Evolutionary conservation across 1,284 basidiomycete genomes (phyloP).

Genomic region (Ustilago hordei): DNA sequence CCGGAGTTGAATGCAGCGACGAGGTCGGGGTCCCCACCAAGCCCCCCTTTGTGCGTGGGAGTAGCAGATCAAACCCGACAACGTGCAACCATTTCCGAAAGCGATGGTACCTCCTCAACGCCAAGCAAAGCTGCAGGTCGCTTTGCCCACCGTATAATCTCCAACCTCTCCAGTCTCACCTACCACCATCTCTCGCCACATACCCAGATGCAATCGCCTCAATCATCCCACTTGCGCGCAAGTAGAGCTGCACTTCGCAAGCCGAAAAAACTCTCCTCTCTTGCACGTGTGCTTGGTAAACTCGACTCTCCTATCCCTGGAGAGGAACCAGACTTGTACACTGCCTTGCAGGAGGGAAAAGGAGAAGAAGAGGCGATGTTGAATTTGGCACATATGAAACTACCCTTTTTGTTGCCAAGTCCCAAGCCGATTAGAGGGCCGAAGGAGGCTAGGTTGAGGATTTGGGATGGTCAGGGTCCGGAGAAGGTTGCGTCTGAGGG

Average conservation of each 20-base stretch:
- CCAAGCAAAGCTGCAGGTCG: conserved; percentile 1
- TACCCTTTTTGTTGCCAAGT: conserved; percentile 28
- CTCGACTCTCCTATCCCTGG: conserved; percentile 1
- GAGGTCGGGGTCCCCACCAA: conserved; percentile 2
- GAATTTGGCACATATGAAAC: conserved; percentile 22
- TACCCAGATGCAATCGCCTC: conserved; percentile 57
- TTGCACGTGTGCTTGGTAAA: conserved; percentile 31
- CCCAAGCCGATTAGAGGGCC: conserved; percentile 49
- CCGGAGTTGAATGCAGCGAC: background rate
- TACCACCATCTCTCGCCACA: conserved; percentile 67
- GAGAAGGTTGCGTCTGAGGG: conserved; percentile 32
- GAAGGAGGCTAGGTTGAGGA: conserved; percentile 6
- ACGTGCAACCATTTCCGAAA: background rate
- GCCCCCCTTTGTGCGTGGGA: background rate
- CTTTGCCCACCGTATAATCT: conserved; percentile 45
- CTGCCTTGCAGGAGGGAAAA: background rate
- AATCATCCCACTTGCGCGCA: background rate
- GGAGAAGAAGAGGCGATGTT: conserved; percentile 7
- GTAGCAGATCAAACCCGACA: background rate
- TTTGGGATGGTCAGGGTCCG: conserved; percentile 53
- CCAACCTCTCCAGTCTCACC: conserved; percentile 56
- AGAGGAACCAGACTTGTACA: background rate
- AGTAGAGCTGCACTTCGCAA: conserved; percentile 5
- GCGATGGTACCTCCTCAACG: background rate
- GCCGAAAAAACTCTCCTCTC: conserved; percentile 25